Conservation (phyloP, 768 basidiomycete genomes). For the Tricholoma sp. region DNA sequence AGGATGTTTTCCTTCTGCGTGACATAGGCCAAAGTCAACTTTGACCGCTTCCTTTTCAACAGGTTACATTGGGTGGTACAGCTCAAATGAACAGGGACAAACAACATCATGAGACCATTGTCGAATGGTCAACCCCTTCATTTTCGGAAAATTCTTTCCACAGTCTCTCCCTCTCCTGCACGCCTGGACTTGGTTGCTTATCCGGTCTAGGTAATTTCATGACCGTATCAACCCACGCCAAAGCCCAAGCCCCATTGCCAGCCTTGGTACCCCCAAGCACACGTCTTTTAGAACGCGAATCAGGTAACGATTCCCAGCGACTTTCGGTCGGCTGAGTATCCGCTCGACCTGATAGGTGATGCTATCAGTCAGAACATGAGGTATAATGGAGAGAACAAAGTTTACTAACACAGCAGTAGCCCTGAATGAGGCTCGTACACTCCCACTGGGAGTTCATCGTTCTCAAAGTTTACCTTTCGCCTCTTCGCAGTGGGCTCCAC, state of each 20-base stretch:
- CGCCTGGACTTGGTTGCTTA: background rate
- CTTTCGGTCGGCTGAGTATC: constrained; percentile 73
- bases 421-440: constrained; percentile 83
- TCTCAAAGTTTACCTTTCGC: constrained; percentile 24
- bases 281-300: constrained; percentile 33
- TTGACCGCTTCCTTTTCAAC: too few species aligned
- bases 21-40: too few species aligned
- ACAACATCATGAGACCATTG: background rate
- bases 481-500: constrained; percentile 16
- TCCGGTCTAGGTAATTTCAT: constrained; percentile 28
- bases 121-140: background rate
- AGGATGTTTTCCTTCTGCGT: too few species aligned
- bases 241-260: constrained; percentile 76
- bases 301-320: constrained; percentile 56
- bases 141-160: background rate
- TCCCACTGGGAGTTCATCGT: constrained; percentile 46
- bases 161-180: background rate
- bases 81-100: background rate
- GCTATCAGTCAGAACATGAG: background rate
- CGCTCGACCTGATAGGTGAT: constrained; percentile 48
- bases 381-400: background rate
- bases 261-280: constrained; percentile 69
- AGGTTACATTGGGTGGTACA: background rate
- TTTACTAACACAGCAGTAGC: constrained; percentile 61
- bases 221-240: constrained; percentile 71